These are phyloP conservation scores for Musa troglodytarum DNA, from an alignment of 176 grass and related monocot species.

Conservation along the genomic window DNA sequence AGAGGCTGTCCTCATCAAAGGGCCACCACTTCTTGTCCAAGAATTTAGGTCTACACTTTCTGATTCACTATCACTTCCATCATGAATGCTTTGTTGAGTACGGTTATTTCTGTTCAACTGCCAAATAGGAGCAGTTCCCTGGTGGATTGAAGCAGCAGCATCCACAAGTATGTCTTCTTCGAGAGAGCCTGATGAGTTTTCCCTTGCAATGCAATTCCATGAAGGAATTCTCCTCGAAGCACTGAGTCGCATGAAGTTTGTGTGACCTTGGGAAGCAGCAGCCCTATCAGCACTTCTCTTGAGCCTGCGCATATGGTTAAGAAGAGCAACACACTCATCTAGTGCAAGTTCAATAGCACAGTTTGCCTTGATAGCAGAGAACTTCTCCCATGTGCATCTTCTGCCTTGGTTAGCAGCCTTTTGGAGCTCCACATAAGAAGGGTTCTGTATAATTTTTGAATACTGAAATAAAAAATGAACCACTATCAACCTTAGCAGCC, in stretches of 20 bases:
- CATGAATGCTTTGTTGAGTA: conserved; percentile 35
- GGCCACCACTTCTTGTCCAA: conserved; percentile 86
- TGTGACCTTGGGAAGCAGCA: conserved; percentile 53
- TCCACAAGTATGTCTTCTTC: conserved; percentile 58
- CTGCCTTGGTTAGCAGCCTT: conserved; percentile 83
- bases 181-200: conserved; percentile 84
- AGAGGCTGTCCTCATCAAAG: conserved; percentile 88
- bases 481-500: conserved; percentile 6
- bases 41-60: conserved; percentile 72
- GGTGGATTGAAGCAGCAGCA: conserved; percentile 28
- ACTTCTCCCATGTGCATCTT: conserved; percentile 81
- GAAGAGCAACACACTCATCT: conserved; percentile 76
- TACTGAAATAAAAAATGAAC: conserved; percentile 43
- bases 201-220: conserved; percentile 97
- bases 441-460: conserved; percentile 92
- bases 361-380: conserved; percentile 85
- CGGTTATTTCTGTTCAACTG: conserved; percentile 31
- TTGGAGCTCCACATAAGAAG: conserved; percentile 67
- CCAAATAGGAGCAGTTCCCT: conserved; percentile 30
- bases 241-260: conserved; percentile 43
- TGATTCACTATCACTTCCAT: conserved; percentile 88
- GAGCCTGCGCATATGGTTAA: conserved; percentile 76
- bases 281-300: conserved; percentile 76
- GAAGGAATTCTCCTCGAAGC: conserved; percentile 90
- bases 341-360: conserved; percentile 78